These are phyloP conservation scores for Hortaea sp. DNA, from an alignment of 2,329 filamentous ascomycete genomes.

Conservation along the genomic window DNA sequence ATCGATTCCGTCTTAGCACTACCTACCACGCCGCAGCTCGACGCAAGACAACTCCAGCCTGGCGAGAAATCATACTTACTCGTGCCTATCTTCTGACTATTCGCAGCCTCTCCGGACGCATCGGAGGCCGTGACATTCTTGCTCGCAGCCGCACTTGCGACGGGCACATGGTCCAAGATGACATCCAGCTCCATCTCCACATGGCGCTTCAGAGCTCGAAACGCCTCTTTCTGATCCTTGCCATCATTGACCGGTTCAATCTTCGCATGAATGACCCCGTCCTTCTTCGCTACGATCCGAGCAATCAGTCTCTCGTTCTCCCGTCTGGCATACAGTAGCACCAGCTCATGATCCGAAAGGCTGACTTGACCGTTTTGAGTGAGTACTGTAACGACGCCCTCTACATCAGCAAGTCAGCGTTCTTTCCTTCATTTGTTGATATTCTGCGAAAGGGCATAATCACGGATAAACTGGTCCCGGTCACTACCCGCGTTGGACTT, in stretches of 20 bases:
- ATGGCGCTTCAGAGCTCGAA: slow-evolving; percentile 13
- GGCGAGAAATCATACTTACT: no score
- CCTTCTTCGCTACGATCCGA: slow-evolving; percentile 12
- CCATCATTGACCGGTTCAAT: slow-evolving; percentile 12
- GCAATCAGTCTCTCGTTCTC: slow-evolving; percentile 11
- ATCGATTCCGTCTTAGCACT: no score
- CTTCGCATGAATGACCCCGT: slow-evolving; percentile 15
- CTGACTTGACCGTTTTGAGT: slow-evolving; percentile 9
- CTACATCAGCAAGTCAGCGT: slow-evolving; percentile 1
- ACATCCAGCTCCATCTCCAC: slow-evolving; percentile 13
- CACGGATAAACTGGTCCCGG: slow-evolving; percentile 12
- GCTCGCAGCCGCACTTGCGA: background rate
- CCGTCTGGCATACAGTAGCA: slow-evolving; percentile 15
- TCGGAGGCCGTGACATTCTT: background rate
- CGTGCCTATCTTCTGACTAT: no score
- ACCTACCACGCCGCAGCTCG: no score
- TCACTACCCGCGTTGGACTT: slow-evolving; percentile 7
- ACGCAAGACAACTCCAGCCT: no score
- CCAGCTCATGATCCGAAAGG: slow-evolving; percentile 14
- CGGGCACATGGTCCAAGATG: slow-evolving; percentile 2
- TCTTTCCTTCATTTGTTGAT: background rate
- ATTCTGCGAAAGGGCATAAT: background rate
- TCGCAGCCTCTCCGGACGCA: no score
- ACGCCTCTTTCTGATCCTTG: slow-evolving; percentile 13
- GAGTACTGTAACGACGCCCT: slow-evolving; percentile 10